Conservation (phyloP, 768 basidiomycete species). For the Hypsizygus marmoreus region DNA sequence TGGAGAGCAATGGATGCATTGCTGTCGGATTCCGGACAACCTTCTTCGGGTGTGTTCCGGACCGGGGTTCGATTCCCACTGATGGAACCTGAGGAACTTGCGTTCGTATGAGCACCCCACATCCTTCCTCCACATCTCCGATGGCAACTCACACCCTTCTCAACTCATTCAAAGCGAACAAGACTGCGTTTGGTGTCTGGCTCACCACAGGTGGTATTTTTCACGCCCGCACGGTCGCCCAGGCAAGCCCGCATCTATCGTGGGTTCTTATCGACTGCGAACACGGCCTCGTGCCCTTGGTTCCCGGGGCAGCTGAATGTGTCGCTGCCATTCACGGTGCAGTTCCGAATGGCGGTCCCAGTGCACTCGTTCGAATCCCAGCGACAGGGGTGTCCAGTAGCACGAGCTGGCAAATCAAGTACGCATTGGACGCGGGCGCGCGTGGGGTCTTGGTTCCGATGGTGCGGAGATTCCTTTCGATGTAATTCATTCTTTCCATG, state of each 20-base stretch:
- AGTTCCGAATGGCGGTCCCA: slow-evolving; percentile 45
- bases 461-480: slow-evolving; percentile 37
- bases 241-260: slow-evolving; percentile 54
- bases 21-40: too few species aligned
- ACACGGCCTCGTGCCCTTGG: slow-evolving; percentile 59
- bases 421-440: slow-evolving; percentile 69
- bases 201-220: slow-evolving; percentile 60
- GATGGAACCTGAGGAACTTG: too few species aligned
- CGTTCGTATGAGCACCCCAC: neutral
- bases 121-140: neutral
- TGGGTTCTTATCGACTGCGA: slow-evolving; percentile 74
- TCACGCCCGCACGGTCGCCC: slow-evolving; percentile 59
- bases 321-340: slow-evolving; percentile 55
- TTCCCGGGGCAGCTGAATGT: slow-evolving; percentile 57
- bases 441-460: slow-evolving; percentile 67
- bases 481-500: neutral
- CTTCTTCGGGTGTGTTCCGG: too few species aligned
- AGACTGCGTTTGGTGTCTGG: slow-evolving; percentile 70
- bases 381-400: slow-evolving; percentile 59
- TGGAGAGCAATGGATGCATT: too few species aligned
- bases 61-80: too few species aligned
- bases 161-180: slow-evolving; percentile 52
- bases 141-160: slow-evolving; percentile 60
- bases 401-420: slow-evolving; percentile 73
- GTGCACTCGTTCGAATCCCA: slow-evolving; percentile 61